Percentiles rank a stretch among this genome's conserved stretches.
phyloP scores from a whole-genome alignment of 805 yeast genomes.

The Kurtzmaniella fragi region DNA sequence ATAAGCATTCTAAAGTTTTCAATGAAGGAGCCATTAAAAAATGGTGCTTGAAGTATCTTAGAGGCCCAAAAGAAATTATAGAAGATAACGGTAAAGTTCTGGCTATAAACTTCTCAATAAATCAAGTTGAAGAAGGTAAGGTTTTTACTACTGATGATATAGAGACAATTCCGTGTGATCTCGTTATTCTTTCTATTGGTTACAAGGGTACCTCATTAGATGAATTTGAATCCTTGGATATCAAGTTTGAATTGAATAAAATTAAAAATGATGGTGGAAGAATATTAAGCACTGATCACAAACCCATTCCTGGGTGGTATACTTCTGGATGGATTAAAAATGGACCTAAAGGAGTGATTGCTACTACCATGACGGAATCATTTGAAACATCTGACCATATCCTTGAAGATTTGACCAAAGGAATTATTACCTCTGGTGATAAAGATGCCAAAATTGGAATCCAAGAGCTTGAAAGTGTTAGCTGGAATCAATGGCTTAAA shows the following conservation, averaged over 20 bases:
- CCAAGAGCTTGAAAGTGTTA: conserved; percentile 22
- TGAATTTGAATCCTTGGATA: conserved; percentile 46
- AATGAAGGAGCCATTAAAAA: conserved; percentile 12
- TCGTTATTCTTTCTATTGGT: conserved; percentile 79
- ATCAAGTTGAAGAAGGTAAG: conserved; percentile 31
- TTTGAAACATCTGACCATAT: conserved; percentile 67
- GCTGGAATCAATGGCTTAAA: conserved; percentile 66
- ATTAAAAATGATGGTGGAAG: conserved; percentile 33
- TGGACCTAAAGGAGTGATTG: conserved; percentile 88
- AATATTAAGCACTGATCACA: conserved; percentile 11
- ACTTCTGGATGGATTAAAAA: conserved; percentile 88
- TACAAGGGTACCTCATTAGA: conserved; percentile 63
- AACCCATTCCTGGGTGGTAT: conserved; percentile 49
- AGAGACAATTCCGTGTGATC: conserved; percentile 43
- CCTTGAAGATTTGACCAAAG: conserved; percentile 46
- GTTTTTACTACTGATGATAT: conserved; percentile 33
- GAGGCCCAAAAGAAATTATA: conserved; percentile 56
- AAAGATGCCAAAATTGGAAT: conserved; percentile 10
- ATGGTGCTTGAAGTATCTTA: conserved; percentile 71
- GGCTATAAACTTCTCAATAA: conserved; percentile 47
- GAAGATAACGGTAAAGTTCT: conserved; percentile 34
- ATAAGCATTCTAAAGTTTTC: conserved; percentile 35
- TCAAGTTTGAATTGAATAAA: conserved; percentile 25
- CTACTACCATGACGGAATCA: conserved; percentile 83
- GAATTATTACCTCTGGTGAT: conserved; percentile 18